These are phyloP conservation scores for Bombardia bombarda DNA, from an alignment of 495 filamentous ascomycete genomes.

Conservation along the genomic window DNA sequence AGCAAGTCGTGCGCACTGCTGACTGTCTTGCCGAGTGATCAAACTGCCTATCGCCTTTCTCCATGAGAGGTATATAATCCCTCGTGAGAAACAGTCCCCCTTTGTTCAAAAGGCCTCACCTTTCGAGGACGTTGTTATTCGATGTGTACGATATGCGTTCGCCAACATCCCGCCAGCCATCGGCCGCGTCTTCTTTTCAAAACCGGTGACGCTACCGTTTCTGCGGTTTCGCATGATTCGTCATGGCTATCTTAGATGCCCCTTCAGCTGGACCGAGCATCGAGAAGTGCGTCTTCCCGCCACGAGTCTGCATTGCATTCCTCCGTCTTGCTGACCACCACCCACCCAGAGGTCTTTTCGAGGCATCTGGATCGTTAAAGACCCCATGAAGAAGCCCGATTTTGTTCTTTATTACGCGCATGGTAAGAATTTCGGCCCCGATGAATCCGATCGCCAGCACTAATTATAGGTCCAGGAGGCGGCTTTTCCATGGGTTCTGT, in stretches of 20 bases:
- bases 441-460: neutral
- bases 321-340: conserved; percentile 13
- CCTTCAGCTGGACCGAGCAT: conserved; percentile 55
- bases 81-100: conserved; percentile 35
- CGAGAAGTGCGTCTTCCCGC: conserved; percentile 26
- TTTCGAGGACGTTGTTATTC: conserved; percentile 67
- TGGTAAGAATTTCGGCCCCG: conserved; percentile 34
- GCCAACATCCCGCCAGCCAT: conserved; percentile 56
- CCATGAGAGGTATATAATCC: conserved; percentile 46
- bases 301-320: conserved; percentile 2
- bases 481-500: conserved; percentile 71
- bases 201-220: conserved; percentile 61
- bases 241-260: conserved; percentile 54
- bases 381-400: conserved; percentile 49
- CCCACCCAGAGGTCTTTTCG: conserved; percentile 25
- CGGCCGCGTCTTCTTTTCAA: conserved; percentile 69
- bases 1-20: conserved; percentile 2
- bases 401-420: conserved; percentile 68
- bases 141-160: conserved; percentile 71
- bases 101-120: conserved; percentile 57
- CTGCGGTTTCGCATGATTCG: conserved; percentile 64
- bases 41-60: conserved; percentile 50
- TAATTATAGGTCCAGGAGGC: conserved; percentile 39
- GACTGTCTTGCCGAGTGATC: conserved; percentile 34
- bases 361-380: conserved; percentile 54